A percentile compares a stretch with the other conserved stretches of the same genome.
Evolutionary conservation across 116 monocot genomes (phyloP).

Genomic region (Phalaenopsis hybrid): DNA sequence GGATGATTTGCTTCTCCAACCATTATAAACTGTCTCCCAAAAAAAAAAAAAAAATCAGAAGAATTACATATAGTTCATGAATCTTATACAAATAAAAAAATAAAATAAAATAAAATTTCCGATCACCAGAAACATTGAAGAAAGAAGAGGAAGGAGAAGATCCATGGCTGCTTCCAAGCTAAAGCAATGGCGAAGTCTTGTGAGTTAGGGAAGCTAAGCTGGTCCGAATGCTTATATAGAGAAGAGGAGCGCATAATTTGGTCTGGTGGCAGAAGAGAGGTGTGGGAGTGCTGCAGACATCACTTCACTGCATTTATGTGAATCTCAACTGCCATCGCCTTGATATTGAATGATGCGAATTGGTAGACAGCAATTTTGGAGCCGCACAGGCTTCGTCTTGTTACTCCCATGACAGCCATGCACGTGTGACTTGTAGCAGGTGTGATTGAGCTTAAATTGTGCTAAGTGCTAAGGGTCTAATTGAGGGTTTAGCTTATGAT

Average conservation of each 20-base stretch:
- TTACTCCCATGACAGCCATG: no score
- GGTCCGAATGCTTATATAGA: background rate
- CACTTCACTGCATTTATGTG: background rate
- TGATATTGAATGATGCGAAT: background rate
- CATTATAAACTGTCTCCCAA: background rate
- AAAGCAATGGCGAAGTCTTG: background rate
- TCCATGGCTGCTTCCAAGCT: constrained; percentile 1
- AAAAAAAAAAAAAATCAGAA: background rate
- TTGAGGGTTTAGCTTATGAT: no score
- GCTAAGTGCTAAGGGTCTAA: no score
- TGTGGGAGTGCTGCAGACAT: background rate
- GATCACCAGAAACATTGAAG: background rate
- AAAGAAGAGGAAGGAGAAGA: background rate
- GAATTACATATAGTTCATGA: background rate
- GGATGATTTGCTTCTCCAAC: constrained; percentile 14
- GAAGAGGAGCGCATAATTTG: background rate
- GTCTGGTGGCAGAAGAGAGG: background rate
- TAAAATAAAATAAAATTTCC: background rate
- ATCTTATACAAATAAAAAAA: background rate
- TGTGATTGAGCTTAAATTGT: no score
- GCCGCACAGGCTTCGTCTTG: background rate
- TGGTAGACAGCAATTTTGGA: background rate
- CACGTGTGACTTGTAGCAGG: no score
- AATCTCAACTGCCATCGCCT: background rate
- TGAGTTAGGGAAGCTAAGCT: no score